A percentile compares a stretch with the other conserved stretches of the same genome.
Evolutionary conservation across 2,329 filamentous ascomycete genomes (phyloP).

Genomic region (Beauveria medogensis): DNA sequence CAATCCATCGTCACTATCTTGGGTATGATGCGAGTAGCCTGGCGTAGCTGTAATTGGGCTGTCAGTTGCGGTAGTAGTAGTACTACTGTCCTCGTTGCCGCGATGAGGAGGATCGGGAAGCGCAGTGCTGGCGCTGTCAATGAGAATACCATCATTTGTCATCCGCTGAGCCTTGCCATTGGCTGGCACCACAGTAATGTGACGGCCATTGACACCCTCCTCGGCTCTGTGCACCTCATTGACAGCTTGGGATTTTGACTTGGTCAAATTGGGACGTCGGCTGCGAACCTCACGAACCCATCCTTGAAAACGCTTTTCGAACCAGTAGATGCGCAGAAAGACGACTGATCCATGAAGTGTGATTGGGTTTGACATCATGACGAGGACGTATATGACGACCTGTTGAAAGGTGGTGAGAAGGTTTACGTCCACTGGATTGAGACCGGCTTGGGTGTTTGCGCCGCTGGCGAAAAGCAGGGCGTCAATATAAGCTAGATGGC

Average conservation of each 20-base stretch:
- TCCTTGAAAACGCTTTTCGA: conserved; percentile 88
- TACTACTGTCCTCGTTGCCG: conserved; percentile 26
- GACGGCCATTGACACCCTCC: conserved; percentile 54
- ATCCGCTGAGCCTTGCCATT: conserved; percentile 47
- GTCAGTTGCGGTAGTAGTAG: neutral
- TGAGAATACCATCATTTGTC: conserved; percentile 52
- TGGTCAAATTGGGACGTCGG: conserved; percentile 55
- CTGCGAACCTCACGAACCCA: conserved; percentile 66
- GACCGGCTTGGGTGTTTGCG: conserved; percentile 80
- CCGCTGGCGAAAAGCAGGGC: conserved; percentile 83
- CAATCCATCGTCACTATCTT: conserved; percentile 3
- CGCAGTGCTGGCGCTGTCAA: conserved; percentile 28
- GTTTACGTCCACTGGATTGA: conserved; percentile 74
- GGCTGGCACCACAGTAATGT: conserved; percentile 58
- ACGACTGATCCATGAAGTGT: conserved; percentile 81
- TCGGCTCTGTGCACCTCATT: conserved; percentile 43
- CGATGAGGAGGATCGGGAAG: conserved; percentile 17
- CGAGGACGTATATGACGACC: conserved; percentile 60
- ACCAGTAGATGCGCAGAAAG: conserved; percentile 92
- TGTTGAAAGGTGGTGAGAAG: conserved; percentile 63
- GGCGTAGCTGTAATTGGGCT: neutral
- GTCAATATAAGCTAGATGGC: conserved; percentile 69
- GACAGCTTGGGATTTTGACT: conserved; percentile 46
- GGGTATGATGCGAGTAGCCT: neutral
- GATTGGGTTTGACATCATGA: conserved; percentile 74